Percentiles rank a stretch among this genome's conserved stretches.
phyloP scores from a whole-genome alignment of 129 eudicot species.

The Tagetes patula region DNA sequence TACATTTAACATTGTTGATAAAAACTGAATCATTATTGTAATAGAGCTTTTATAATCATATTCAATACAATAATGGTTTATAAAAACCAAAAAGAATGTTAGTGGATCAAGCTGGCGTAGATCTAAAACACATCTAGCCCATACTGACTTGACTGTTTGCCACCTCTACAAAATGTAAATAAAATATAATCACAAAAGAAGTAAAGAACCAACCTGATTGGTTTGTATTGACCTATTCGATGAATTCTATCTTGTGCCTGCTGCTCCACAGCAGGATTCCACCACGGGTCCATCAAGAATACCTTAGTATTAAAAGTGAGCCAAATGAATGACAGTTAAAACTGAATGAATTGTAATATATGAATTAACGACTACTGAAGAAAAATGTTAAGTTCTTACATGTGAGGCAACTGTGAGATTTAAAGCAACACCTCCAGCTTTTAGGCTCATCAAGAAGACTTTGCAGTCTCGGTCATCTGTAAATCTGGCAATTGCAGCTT shows the following conservation, averaged over 20 bases:
- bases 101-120: not conserved
- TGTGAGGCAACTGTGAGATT: slow-evolving; percentile 95
- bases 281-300: slow-evolving; percentile 99
- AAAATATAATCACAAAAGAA: slow-evolving; percentile 4
- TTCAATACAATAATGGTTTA: not conserved
- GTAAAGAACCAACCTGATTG: slow-evolving; percentile 52
- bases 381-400: slow-evolving; percentile 44
- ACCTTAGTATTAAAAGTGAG: slow-evolving; percentile 42
- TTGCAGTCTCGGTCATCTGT: slow-evolving; percentile 73
- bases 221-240: slow-evolving; percentile 90
- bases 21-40: not conserved
- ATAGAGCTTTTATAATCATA: not conserved
- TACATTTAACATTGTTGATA: not conserved
- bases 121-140: not conserved
- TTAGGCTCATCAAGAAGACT: slow-evolving; percentile 82
- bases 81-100: not conserved
- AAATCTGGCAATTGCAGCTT: slow-evolving; percentile 67
- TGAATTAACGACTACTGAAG: not conserved
- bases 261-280: slow-evolving; percentile 97
- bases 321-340: not conserved
- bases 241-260: slow-evolving; percentile 97
- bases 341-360: not conserved
- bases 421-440: slow-evolving; percentile 98
- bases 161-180: not conserved
- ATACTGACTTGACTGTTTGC: not conserved